Base-by-base conservation (phyloP, 23 red algal species). In the Agarophyton chilense region DNA sequence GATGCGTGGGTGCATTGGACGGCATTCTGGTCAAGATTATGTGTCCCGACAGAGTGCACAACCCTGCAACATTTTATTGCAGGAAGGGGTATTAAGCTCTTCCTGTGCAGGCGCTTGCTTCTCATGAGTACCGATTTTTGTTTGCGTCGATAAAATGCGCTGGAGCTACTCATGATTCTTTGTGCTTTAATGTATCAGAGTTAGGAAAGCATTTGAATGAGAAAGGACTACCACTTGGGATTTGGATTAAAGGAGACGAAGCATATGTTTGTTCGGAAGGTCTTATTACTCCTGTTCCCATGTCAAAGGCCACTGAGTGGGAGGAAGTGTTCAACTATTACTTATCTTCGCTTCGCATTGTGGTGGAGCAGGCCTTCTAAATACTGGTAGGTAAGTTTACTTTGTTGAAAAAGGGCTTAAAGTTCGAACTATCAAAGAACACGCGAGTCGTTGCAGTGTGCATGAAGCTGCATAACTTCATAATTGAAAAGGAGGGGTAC, bases 251-350 rank as follows among this genome's bases (percentile, higher is more conserved):
- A 14, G 7, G 45, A 10, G 45, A 84, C 18, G 80, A 84, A 39
- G 80, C 39, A 49, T 68, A 83, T 40, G 29, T 46, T 24, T 72
- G 60, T 40, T 47, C 60, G 17, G 61, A 84, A 10, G 29, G 50
- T 68, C 11, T 84, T 33, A 70, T 72, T 2, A 71, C 41, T 18
- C 36, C 57, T 46, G 14, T 51, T 1, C 38, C 80, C 0, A 36
- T 17, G 0, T 51, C 55, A 0, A 32, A 66, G 39, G 56, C 11
- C 25, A 46, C 34, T 65, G 80, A 84, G 31, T 13, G 51, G 31
- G 61, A 71, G 9, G 34, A 35, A 26, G 11, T 35, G 12, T 83
- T 83, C 58, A 83, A 83, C 60, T 84, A 0, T 32, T 65, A 49
- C 49, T 26, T 71, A 29, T 84, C 80, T 31, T 63, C 43, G 24